phyloP scores from a whole-genome alignment of 129 eudicot species.

The Escallonia rubra region DNA sequence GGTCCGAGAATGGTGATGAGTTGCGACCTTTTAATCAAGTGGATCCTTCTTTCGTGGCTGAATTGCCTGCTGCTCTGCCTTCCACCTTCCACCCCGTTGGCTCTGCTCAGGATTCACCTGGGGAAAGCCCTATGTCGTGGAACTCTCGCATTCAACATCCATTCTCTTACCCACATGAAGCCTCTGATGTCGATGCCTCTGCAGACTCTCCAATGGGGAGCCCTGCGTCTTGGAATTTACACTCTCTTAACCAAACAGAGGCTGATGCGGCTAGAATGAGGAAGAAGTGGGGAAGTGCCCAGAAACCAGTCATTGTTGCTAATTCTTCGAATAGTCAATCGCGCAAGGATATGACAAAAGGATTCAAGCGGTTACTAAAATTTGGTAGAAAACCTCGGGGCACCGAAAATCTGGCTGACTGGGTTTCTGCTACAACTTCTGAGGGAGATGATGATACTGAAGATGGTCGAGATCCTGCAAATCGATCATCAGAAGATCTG shows the following conservation, averaged over 20 bases:
- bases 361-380: conserved; percentile 75
- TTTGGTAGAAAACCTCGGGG: conserved; percentile 83
- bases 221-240: conserved; percentile 87
- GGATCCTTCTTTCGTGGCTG: conserved; percentile 35
- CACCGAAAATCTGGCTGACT: conserved; percentile 63
- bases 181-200: conserved; percentile 63
- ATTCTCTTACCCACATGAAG: conserved; percentile 58
- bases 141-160: conserved; percentile 49
- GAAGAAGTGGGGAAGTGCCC: conserved; percentile 92
- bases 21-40: conserved; percentile 36
- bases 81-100: conserved; percentile 30
- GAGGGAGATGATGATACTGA: conserved; percentile 97
- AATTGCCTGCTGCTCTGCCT: conserved; percentile 37
- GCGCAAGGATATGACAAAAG: conserved; percentile 80
- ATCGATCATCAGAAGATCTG: conserved; percentile 83
- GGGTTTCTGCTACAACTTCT: conserved; percentile 89
- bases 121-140: conserved; percentile 81
- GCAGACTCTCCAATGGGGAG: conserved; percentile 66
- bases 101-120: conserved; percentile 62
- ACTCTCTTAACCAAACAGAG: conserved; percentile 53
- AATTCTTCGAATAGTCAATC: conserved; percentile 46
- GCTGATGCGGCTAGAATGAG: conserved; percentile 80
- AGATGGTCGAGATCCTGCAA: conserved; percentile 75
- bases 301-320: conserved; percentile 48
- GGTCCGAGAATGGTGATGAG: conserved; percentile 59